Base-by-base conservation (phyloP, 805 yeast genomes). In the Metschnikowia continentalis region DNA sequence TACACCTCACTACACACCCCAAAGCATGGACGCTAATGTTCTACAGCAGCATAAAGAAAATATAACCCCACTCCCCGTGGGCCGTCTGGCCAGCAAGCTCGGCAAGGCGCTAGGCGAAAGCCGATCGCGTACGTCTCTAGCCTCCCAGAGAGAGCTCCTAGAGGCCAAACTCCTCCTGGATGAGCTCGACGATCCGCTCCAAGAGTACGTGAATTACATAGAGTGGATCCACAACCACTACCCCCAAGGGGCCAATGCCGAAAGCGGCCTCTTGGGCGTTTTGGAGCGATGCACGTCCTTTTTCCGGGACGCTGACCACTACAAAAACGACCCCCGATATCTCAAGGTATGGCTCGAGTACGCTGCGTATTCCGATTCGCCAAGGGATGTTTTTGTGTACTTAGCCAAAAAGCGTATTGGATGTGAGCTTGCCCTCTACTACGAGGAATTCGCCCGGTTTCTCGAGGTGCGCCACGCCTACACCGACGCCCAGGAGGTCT, bases 321-420 rank as follows among this genome's bases (percentile, higher is more conserved):
- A 90, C 64, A 84, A 82, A 52, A 86, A 91, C 63, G 97, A 92
- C 63, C 82, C 92, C 1, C 69, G 97, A 44, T 90, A 87, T 61
- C 66, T 92, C 46, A 78, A 76, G 54, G 76, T 90, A 1, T 92
- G 99, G 97, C 66, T 91, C 37, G 83, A 82, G 57, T 90, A 89
- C 64, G 81, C 87, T 7, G 78, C 76, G 22, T 83, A 78, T 60
- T 78, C 86, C 1, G 88, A 84, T 53, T 77, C 84, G 14, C 90
- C 91, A 0, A 71, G 81, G 39, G 91, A 86, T 48, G 74, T 88
- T 2, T 90, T 85, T 64, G 74, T 80, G 5, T 90, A 84, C 61
- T 72, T 92, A 67, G 80, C 83, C 40, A 79, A 84, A 53, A 83
- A 85, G 55, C 81, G 77, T 44, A 88, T 92, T 35, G 98, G 96